Percentiles rank a stretch among this genome's conserved stretches.
Conservation (phyloP, 495 filamentous ascomycete species). For the Tuber magnatum region DNA sequence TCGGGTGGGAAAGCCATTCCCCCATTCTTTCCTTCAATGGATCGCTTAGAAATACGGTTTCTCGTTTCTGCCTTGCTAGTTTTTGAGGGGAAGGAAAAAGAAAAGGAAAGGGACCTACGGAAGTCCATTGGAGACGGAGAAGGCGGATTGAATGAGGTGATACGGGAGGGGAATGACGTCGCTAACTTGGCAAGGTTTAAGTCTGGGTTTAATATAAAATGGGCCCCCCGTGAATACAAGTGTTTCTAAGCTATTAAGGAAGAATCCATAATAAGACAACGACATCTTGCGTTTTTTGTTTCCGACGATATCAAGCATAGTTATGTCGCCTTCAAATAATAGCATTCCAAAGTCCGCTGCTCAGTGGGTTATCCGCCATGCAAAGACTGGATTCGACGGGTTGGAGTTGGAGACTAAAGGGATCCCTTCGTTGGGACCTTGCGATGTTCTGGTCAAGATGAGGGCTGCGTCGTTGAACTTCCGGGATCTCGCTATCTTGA, state of each 20-base stretch:
- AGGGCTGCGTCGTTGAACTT: conserved; percentile 20
- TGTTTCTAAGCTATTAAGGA: background rate
- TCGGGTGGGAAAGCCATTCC: background rate
- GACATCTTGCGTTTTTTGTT: background rate
- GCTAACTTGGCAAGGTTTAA: background rate
- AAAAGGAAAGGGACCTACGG: background rate
- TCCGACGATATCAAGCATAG: background rate
- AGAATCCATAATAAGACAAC: background rate
- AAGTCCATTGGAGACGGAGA: background rate
- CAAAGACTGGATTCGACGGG: background rate
- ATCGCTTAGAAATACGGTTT: background rate
- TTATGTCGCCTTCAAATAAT: background rate
- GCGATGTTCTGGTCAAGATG: conserved; percentile 32
- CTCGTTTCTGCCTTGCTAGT: background rate
- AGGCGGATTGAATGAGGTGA: background rate
- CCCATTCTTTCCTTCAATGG: background rate
- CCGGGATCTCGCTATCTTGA: conserved; percentile 16
- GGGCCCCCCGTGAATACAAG: background rate
- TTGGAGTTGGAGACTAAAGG: conserved; percentile 15
- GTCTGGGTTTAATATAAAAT: background rate
- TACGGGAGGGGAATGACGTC: background rate
- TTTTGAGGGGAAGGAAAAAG: background rate
- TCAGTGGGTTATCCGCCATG: conserved; percentile 12
- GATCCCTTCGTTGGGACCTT: conserved; percentile 14
- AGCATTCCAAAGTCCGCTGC: background rate